A percentile compares a stretch with the other conserved stretches of the same genome.
phyloP scores from a whole-genome alignment of 148 eudicot genomes.

The Rhododendron griersonianum region DNA sequence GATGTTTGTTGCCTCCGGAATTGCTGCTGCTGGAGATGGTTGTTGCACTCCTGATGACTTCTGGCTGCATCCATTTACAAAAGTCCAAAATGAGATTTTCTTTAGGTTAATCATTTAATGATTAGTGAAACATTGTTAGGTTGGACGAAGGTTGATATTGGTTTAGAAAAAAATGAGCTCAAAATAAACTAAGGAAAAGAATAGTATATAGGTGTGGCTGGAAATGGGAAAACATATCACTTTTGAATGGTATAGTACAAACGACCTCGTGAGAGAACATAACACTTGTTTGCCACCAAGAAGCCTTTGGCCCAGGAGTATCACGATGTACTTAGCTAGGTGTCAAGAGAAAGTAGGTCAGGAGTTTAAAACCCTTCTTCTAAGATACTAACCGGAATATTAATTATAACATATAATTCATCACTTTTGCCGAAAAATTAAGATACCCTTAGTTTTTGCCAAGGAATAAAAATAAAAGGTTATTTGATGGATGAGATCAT shows the following conservation, averaged over 20 bases:
- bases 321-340: too few species aligned
- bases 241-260: too few species aligned
- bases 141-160: neutral
- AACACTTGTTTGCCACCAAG: too few species aligned
- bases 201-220: neutral
- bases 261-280: too few species aligned
- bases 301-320: too few species aligned
- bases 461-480: neutral
- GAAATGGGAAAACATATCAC: too few species aligned
- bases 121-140: neutral
- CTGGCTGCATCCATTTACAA: constrained; percentile 11
- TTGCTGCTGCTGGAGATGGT: neutral
- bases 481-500: neutral
- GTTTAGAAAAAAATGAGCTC: neutral
- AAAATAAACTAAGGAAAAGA: neutral
- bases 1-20: neutral
- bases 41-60: constrained; percentile 15
- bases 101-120: neutral
- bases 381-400: too few species aligned
- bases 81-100: neutral
- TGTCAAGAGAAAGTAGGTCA: too few species aligned
- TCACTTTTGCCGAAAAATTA: too few species aligned
- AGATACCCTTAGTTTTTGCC: too few species aligned
- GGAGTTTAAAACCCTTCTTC: too few species aligned
- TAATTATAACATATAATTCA: too few species aligned